Conservation (phyloP, 352 stramenopile species). For the Phytopythium kandeliae region DNA sequence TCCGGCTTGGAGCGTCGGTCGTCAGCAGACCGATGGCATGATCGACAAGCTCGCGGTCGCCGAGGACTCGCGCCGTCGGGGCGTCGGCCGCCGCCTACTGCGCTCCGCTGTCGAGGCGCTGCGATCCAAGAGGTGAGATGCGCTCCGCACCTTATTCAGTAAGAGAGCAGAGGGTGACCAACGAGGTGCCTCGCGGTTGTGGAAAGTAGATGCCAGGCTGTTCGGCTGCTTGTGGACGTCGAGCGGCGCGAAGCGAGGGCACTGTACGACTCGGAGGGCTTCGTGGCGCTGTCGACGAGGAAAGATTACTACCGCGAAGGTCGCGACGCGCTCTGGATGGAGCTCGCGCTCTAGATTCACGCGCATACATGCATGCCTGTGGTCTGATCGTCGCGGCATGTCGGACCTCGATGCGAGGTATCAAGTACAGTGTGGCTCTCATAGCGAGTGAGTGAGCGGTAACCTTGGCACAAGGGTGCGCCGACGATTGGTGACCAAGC, state of each 20-base stretch:
- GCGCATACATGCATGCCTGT: too few relatives aligned
- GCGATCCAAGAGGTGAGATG: conserved; percentile 17
- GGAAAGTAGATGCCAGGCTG: conserved; percentile 11
- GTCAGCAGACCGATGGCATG: conserved; percentile 21
- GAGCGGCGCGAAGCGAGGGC: conserved; percentile 23
- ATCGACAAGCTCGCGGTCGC: conserved; percentile 45
- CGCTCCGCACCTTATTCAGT: too few relatives aligned
- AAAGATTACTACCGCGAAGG: conserved; percentile 39
- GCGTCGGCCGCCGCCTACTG: conserved; percentile 27
- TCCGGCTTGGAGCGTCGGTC: not conserved
- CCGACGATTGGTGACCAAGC: not conserved
- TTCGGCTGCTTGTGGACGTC: conserved; percentile 28
- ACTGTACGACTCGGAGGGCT: conserved; percentile 37
- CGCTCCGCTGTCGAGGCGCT: conserved; percentile 23
- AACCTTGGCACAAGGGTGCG: too few relatives aligned
- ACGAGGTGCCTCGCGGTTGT: conserved; percentile 1
- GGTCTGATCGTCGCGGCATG: too few relatives aligned
- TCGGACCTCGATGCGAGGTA: too few relatives aligned
- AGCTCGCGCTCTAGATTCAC: conserved; percentile 5
- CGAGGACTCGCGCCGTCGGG: conserved; percentile 19
- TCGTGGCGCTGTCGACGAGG: conserved; percentile 15
- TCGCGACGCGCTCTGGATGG: conserved; percentile 34
- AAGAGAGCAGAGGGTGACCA: too few relatives aligned
- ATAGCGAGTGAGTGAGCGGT: too few relatives aligned
- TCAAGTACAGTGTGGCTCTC: too few relatives aligned